Evolutionary conservation across 2,329 filamentous ascomycete species (phyloP).

Genomic region (Mycocentrospora acerina): DNA sequence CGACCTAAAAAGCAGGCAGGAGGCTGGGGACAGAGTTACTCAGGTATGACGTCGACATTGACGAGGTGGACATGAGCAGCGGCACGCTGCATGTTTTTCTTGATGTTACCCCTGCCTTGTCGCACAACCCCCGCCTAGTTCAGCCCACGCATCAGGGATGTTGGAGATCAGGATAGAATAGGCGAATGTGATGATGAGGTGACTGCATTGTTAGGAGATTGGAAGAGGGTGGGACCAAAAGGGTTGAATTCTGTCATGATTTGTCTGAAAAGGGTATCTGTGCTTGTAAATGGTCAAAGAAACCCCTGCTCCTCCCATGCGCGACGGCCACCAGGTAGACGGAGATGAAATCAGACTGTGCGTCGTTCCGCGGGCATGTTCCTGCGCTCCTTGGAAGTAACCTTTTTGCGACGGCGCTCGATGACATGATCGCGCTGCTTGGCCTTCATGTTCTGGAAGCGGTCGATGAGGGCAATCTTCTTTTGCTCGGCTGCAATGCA

Average conservation of each 20-base stretch:
- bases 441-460: conserved; percentile 80
- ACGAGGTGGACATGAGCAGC: conserved; percentile 19
- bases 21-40: conserved; percentile 24
- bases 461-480: conserved; percentile 76
- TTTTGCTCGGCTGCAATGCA: conserved; percentile 69
- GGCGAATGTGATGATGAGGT: conserved; percentile 19
- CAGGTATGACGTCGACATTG: conserved; percentile 36
- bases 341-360: conserved; percentile 15
- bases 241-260: background rate
- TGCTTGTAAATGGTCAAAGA: background rate
- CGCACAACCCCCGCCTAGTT: conserved; percentile 19
- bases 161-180: conserved; percentile 29
- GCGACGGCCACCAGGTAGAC: conserved; percentile 12
- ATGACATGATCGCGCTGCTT: conserved; percentile 82
- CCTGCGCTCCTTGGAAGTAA: conserved; percentile 78
- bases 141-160: conserved; percentile 24
- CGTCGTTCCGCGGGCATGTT: conserved; percentile 50
- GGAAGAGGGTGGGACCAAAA: background rate
- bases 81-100: conserved; percentile 16
- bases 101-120: conserved; percentile 29
- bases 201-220: background rate
- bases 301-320: conserved; percentile 7
- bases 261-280: conserved; percentile 7
- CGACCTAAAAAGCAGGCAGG: conserved; percentile 23
- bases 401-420: conserved; percentile 87